A percentile compares a stretch with the other conserved stretches of the same genome.
phyloP scores from a whole-genome alignment of 768 basidiomycete genomes.

The Amanita rubescens region DNA sequence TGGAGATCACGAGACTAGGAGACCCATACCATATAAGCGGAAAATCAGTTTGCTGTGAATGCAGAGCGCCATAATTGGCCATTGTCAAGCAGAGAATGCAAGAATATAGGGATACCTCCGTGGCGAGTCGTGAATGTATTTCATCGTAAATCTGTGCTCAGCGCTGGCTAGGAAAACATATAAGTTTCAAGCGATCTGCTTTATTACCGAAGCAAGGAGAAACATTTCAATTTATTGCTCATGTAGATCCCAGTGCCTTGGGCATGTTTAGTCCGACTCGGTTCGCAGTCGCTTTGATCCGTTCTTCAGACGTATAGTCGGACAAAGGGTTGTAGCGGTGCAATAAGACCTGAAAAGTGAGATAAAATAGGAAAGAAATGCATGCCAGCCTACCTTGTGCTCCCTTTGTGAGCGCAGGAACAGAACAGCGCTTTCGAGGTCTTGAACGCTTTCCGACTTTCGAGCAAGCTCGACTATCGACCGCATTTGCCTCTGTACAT shows the following conservation, averaged over 20 bases:
- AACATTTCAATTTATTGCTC: not conserved
- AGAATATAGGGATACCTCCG: no score
- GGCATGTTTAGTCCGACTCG: slow-evolving; percentile 88
- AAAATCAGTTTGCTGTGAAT: no score
- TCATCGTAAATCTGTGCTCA: no score
- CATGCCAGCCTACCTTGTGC: slow-evolving; percentile 51
- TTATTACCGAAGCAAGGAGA: slow-evolving; percentile 6
- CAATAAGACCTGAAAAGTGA: slow-evolving; percentile 50
- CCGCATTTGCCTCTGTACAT: slow-evolving; percentile 46
- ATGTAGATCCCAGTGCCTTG: slow-evolving; percentile 21
- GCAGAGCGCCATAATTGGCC: no score
- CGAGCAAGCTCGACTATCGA: slow-evolving; percentile 39
- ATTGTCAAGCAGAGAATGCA: no score
- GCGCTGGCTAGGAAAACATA: no score
- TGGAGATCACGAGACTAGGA: no score
- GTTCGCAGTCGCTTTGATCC: slow-evolving; percentile 76
- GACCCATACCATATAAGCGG: no score
- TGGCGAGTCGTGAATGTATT: no score
- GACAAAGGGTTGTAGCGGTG: slow-evolving; percentile 84
- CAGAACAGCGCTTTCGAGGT: slow-evolving; percentile 51
- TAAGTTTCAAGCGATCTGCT: not conserved
- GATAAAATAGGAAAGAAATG: not conserved
- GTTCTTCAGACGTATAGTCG: slow-evolving; percentile 73
- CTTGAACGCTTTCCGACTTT: slow-evolving; percentile 29
- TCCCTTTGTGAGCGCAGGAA: slow-evolving; percentile 70